A percentile compares a stretch with the other conserved stretches of the same genome.
Conservation (phyloP, 352 stramenopile species). For the Phytopythium cucurbitacearum region DNA sequence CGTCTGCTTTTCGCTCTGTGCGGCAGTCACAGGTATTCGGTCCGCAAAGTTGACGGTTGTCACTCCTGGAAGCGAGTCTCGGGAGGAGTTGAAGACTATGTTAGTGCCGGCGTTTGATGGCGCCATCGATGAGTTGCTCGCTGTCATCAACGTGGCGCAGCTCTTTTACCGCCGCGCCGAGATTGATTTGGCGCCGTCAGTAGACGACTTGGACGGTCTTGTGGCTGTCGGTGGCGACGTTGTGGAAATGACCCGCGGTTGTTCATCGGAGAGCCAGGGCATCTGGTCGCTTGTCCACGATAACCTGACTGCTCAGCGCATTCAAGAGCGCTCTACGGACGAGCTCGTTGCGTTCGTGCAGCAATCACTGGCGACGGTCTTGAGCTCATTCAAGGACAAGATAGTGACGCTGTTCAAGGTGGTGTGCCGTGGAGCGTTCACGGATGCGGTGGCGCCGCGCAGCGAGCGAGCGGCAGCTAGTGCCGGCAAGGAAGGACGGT, state of each 20-base stretch:
- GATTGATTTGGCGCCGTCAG: slow-evolving; percentile 58
- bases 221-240: slow-evolving; percentile 59
- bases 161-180: slow-evolving; percentile 62
- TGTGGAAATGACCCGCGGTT: slow-evolving; percentile 49
- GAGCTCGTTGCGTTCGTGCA: slow-evolving; percentile 44
- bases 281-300: slow-evolving; percentile 38
- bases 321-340: slow-evolving; percentile 9
- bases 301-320: slow-evolving; percentile 21
- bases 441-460: slow-evolving; percentile 57
- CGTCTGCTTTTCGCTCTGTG: slow-evolving; percentile 49
- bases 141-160: slow-evolving; percentile 44
- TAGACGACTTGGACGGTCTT: slow-evolving; percentile 64
- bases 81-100: slow-evolving; percentile 22
- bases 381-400: slow-evolving; percentile 61
- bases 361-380: slow-evolving; percentile 32
- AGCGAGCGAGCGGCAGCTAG: slow-evolving; percentile 8
- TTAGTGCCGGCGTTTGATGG: slow-evolving; percentile 34
- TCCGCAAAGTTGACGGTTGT: slow-evolving; percentile 23
- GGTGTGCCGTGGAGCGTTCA: slow-evolving; percentile 75
- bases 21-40: slow-evolving; percentile 48
- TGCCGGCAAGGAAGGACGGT: slow-evolving; percentile 25
- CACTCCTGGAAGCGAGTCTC: slow-evolving; percentile 12
- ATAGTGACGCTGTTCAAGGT: slow-evolving; percentile 62
- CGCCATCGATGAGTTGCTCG: slow-evolving; percentile 37
- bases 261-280: slow-evolving; percentile 39